Evolutionary conservation across 169 alveolate genomes (phyloP).

Genomic region (Babesia divergens): DNA sequence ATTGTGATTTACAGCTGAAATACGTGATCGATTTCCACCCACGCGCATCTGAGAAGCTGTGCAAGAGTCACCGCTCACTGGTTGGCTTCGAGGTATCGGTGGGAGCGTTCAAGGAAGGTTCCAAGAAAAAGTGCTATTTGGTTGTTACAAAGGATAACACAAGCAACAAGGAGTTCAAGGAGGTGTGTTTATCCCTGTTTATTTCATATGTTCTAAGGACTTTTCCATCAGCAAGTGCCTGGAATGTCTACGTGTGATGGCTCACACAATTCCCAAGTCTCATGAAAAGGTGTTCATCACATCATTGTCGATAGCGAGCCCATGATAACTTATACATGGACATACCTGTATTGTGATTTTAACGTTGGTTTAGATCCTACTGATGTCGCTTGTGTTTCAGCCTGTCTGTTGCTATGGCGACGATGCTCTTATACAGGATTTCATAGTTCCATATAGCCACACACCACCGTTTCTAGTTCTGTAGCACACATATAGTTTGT

Average conservation of each 20-base stretch:
- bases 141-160: conserved; percentile 28
- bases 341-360: too few species aligned
- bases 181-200: conserved; percentile 1
- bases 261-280: conserved; percentile 48
- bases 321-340: too few species aligned
- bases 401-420: too few species aligned
- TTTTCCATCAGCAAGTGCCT: conserved; percentile 61
- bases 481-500: too few species aligned
- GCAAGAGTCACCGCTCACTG: conserved; percentile 32
- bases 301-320: conserved; percentile 16
- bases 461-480: too few species aligned
- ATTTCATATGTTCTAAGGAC: conserved; percentile 17
- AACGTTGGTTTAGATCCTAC: too few species aligned
- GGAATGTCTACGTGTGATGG: conserved; percentile 43
- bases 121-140: conserved; percentile 48
- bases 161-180: conserved; percentile 30
- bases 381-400: too few species aligned
- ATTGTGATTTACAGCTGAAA: conserved; percentile 2
- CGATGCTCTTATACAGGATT: too few species aligned
- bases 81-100: conserved; percentile 51
- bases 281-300: conserved; percentile 29
- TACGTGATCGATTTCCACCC: conserved; percentile 57
- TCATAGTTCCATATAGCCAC: too few species aligned
- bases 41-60: conserved; percentile 43
- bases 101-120: conserved; percentile 46